A percentile compares a stretch with the other conserved stretches of the same genome.
Evolutionary conservation across 306 rosid species (phyloP).

Genomic region (Mimosa pudica): DNA sequence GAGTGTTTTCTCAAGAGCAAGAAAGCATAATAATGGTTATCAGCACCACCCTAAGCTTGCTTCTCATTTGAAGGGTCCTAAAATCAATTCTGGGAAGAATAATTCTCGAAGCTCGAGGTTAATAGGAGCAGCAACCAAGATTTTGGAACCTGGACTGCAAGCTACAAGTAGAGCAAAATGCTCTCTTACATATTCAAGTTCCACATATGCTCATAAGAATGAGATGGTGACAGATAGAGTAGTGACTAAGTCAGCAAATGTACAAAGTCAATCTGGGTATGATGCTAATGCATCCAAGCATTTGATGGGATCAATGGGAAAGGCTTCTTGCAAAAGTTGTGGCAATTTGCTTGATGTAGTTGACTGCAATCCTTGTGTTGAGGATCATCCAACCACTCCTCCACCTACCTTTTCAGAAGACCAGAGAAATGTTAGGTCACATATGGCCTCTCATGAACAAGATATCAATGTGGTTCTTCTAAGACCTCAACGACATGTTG

Average conservation of each 20-base stretch:
- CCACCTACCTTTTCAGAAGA: constrained; percentile 44
- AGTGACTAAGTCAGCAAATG: constrained; percentile 30
- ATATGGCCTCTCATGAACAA: constrained; percentile 41
- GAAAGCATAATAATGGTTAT: constrained; percentile 46
- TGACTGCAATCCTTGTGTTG: constrained; percentile 42
- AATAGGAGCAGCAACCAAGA: constrained; percentile 81
- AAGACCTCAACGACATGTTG: constrained; percentile 38
- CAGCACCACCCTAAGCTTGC: constrained; percentile 61
- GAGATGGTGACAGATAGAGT: constrained; percentile 34
- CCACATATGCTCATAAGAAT: constrained; percentile 41
- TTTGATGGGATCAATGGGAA: constrained; percentile 39
- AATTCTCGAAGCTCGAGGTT: constrained; percentile 68
- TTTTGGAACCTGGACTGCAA: constrained; percentile 89
- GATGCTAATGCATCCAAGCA: constrained; percentile 38
- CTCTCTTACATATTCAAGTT: constrained; percentile 51
- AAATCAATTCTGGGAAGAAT: constrained; percentile 55
- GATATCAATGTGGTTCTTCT: constrained; percentile 47
- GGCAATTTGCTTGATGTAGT: constrained; percentile 59
- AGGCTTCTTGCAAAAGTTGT: constrained; percentile 68
- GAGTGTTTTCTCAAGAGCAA: constrained; percentile 69
- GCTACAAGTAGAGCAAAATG: constrained; percentile 53
- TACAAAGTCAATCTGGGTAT: constrained; percentile 39
- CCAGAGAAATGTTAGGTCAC: constrained; percentile 42
- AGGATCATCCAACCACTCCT: constrained; percentile 37
- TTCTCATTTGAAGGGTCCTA: constrained; percentile 69